Percentiles rank a stretch among this genome's conserved stretches.
These are phyloP conservation scores for Tetrapyrgos nigripes DNA, from an alignment of 1,284 basidiomycete species.

Conservation along the genomic window DNA sequence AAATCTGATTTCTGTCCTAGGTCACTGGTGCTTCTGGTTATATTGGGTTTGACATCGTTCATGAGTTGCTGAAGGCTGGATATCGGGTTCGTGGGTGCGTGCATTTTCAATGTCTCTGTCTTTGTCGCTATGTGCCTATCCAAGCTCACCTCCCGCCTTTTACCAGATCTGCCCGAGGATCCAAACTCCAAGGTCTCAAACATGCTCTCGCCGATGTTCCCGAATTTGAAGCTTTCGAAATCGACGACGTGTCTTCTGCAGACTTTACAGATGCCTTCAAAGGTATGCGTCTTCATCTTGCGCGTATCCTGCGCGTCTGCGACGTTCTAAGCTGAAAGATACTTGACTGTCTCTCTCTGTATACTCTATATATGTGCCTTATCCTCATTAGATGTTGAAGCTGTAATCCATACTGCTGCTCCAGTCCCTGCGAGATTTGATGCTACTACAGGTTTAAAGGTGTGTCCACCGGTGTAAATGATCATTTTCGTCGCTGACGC, in stretches of 20 bases:
- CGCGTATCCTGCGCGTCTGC: neutral
- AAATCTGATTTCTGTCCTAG: neutral
- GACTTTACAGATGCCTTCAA: conserved; percentile 15
- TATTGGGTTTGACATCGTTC: conserved; percentile 20
- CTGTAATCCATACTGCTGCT: conserved; percentile 25
- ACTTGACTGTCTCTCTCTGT: too few species aligned
- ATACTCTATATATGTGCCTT: too few species aligned
- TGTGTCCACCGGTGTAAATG: too few species aligned
- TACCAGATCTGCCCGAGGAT: neutral
- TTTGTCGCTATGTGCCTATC: too few species aligned
- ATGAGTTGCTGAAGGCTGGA: conserved; percentile 20
- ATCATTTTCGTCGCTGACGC: neutral
- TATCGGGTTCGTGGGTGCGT: conserved; percentile 22
- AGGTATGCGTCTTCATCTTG: conserved; percentile 2
- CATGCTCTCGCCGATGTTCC: neutral
- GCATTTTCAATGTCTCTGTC: too few species aligned
- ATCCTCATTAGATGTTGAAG: conserved; percentile 15
- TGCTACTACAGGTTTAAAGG: neutral
- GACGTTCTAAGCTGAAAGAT: too few species aligned
- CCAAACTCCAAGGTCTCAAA: neutral
- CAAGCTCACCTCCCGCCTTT: too few species aligned
- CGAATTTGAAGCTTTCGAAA: conserved; percentile 20
- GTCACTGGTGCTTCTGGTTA: conserved; percentile 24
- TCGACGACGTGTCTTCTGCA: conserved; percentile 15
- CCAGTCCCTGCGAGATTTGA: conserved; percentile 10